These are phyloP conservation scores for Neofusicoccum kwambonambiense DNA, from an alignment of 2,329 filamentous ascomycete species.

Conservation along the genomic window DNA sequence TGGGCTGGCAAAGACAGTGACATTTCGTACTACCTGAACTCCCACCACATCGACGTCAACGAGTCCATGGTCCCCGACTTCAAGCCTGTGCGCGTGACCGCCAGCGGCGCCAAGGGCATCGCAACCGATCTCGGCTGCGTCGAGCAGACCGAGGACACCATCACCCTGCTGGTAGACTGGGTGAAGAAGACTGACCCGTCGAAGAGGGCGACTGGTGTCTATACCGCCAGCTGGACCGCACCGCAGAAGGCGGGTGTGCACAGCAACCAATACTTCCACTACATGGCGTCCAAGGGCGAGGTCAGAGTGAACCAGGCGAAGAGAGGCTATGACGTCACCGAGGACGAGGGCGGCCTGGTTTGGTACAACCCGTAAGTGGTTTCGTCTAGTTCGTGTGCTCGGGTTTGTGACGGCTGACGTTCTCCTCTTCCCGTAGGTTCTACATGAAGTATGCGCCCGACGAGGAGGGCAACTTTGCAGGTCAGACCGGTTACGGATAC, in stretches of 20 bases:
- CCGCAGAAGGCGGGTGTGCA: slow-evolving; percentile 93
- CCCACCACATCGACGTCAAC: slow-evolving; percentile 88
- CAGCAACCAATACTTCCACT: slow-evolving; percentile 96
- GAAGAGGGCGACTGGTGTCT: slow-evolving; percentile 81
- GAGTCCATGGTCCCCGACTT: slow-evolving; percentile 88
- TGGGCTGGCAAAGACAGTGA: slow-evolving; percentile 92
- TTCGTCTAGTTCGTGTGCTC: background rate
- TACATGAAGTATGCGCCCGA: slow-evolving; percentile 95
- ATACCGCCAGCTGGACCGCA: slow-evolving; percentile 93
- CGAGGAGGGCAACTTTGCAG: slow-evolving; percentile 90
- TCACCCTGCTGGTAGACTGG: slow-evolving; percentile 88
- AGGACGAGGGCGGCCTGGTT: slow-evolving; percentile 68
- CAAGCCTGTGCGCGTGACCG: slow-evolving; percentile 75
- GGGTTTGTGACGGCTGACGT: background rate
- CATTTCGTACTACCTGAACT: slow-evolving; percentile 95
- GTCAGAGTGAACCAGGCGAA: slow-evolving; percentile 90
- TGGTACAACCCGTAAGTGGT: slow-evolving; percentile 77
- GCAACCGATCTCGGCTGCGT: slow-evolving; percentile 77
- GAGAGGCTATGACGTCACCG: slow-evolving; percentile 91
- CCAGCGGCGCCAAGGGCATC: slow-evolving; percentile 73
- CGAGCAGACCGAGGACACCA: slow-evolving; percentile 84
- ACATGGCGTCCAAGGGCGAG: slow-evolving; percentile 80
- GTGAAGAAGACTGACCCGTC: slow-evolving; percentile 65
- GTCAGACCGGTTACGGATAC: slow-evolving; percentile 90
- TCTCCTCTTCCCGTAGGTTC: slow-evolving; percentile 51